Evolutionary conservation across 208 protist species (phyloP), one percentile per base, ranked within the genome.

Genomic region (Crithidia brevicula): DNA sequence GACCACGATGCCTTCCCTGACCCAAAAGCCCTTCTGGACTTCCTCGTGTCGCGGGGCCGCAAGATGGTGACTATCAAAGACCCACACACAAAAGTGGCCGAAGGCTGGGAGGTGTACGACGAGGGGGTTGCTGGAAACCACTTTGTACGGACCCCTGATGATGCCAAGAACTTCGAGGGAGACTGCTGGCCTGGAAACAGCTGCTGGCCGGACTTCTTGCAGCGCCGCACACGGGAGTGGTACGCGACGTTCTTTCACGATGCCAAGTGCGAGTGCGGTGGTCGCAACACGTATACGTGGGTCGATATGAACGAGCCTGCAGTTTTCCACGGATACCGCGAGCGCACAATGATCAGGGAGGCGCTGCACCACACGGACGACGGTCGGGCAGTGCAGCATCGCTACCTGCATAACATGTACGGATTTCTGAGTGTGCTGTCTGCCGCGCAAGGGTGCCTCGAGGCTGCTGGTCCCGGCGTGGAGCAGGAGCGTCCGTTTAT

Each of bases 241-340:
- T 99, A 98, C 89, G 86, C 87, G 1, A 56, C 67, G 25, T 68
- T 93, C 53, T 98, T 98, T 59, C 62, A 84, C 16, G 87, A 96
- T 46, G 86, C 96, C 51, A 72, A 76, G 1, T 98, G 98, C 63
- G 45, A 81, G 25, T 94, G 87, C 15, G 93, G 91, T 0, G 96
- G 93, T 1, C 62, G 66, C 30, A 85, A 81, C 73, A 79, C 99
- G n/a, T 96, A 98, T 82, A 97, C 92, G 18, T 99, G 98, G 98
- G 99, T 99, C 38, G 98, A 99, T 88, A 99, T 99, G 98, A 99
- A 99, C 75, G 89, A 98, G 79, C 98, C 98, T 8, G 98, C 94
- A 0, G 98, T 99, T 15, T 99, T 99, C 74, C 93, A 97, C 65
- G 94, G 89, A 7, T 62, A 62, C 9, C 92, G 86, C 18, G 95